phyloP scores from a whole-genome alignment of 345 rosid species.

The Heritiera fomes region DNA sequence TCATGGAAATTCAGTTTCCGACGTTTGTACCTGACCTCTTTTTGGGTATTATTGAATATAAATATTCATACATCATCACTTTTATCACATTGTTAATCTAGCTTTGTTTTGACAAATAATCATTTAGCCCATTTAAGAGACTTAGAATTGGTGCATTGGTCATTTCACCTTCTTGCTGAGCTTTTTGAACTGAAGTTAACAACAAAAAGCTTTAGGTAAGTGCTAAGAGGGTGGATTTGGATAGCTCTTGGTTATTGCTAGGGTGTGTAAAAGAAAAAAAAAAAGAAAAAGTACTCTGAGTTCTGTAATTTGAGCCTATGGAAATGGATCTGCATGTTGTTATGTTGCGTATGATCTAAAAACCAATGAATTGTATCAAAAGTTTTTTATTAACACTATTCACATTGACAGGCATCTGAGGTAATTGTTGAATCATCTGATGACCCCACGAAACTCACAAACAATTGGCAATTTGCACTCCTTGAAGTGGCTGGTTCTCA shows the following conservation, averaged over 20 bases:
- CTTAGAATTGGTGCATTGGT: neutral
- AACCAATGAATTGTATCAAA: neutral
- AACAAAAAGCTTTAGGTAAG: neutral
- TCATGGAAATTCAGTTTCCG: conserved; percentile 25
- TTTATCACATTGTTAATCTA: neutral
- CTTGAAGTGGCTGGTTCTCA: conserved; percentile 70
- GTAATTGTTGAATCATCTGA: conserved; percentile 44
- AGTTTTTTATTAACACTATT: neutral
- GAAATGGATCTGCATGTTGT: neutral
- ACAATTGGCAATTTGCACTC: conserved; percentile 61
- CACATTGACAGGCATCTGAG: conserved; percentile 41
- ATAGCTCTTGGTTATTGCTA: neutral
- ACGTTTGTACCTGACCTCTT: conserved; percentile 38
- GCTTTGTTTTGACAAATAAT: neutral
- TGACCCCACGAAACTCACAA: conserved; percentile 31
- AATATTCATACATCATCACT: neutral
- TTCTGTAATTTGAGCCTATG: neutral
- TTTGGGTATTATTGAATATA: neutral
- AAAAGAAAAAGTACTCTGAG: neutral
- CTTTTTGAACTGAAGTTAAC: neutral
- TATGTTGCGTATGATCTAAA: neutral
- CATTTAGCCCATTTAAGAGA: neutral
- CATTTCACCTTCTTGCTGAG: conserved; percentile 15
- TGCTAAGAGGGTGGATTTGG: neutral
- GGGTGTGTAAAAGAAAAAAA: neutral